Evolutionary conservation across 2,329 filamentous ascomycete genomes (phyloP).

Genomic region (Diaporthe caulivora): DNA sequence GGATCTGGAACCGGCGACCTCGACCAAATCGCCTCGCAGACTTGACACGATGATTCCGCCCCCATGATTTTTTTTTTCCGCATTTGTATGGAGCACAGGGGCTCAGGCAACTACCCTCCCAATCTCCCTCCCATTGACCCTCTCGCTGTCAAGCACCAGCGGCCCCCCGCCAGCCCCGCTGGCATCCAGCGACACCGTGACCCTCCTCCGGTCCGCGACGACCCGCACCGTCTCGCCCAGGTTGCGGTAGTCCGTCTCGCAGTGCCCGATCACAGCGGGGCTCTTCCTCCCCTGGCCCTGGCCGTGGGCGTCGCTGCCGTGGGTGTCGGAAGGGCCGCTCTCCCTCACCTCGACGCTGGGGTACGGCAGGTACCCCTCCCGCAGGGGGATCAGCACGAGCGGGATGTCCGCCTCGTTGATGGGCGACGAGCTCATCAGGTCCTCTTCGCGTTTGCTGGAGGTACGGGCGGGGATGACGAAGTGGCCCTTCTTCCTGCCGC

Average conservation of each 20-base stretch:
- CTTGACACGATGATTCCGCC: neutral
- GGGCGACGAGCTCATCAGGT: constrained; percentile 53
- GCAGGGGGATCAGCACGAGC: constrained; percentile 83
- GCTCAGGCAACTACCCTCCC: constrained; percentile 54
- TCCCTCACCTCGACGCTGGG: constrained; percentile 84
- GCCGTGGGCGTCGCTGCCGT: constrained; percentile 34
- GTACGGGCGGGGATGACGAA: constrained; percentile 70
- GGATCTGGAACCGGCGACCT: no score
- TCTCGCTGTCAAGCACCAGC: constrained; percentile 74
- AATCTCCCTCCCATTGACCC: constrained; percentile 40
- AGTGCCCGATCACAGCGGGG: constrained; percentile 58
- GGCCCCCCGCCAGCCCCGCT: constrained; percentile 75
- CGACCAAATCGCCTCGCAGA: no score
- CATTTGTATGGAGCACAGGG: neutral
- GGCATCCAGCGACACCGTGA: constrained; percentile 79
- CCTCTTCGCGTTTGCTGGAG: constrained; percentile 37
- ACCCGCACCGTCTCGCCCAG: constrained; percentile 83
- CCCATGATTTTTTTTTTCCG: neutral
- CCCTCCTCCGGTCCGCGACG: constrained; percentile 76
- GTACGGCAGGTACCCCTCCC: constrained; percentile 81
- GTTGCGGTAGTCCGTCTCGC: constrained; percentile 85
- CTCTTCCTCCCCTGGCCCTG: constrained; percentile 38
- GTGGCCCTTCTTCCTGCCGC: constrained; percentile 82
- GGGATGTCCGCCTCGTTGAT: constrained; percentile 70
- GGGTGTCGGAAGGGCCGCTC: constrained; percentile 7